Conservation (phyloP, 2,329 filamentous ascomycete genomes). For the Coniochaeta sp. region DNA sequence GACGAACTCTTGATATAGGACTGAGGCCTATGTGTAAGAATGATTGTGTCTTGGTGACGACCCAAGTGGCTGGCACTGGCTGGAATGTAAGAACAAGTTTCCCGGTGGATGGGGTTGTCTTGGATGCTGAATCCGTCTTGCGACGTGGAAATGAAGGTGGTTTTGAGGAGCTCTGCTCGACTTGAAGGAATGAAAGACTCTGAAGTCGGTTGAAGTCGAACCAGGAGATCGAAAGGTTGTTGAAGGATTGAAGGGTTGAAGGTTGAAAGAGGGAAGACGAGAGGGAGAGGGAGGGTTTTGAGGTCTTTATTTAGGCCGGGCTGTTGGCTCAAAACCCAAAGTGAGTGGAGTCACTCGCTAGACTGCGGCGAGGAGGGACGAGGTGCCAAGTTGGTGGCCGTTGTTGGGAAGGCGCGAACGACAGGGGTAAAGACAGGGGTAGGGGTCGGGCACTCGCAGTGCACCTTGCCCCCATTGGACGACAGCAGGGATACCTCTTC, state of each 20-base stretch:
- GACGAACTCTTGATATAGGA: not conserved
- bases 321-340: too few species aligned
- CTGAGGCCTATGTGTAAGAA: not conserved
- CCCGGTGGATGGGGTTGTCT: constrained; percentile 1
- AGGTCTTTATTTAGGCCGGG: too few species aligned
- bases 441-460: too few species aligned
- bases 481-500: too few species aligned
- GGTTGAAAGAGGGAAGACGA: not conserved
- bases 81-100: not conserved
- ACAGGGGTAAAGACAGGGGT: too few species aligned
- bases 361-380: too few species aligned
- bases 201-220: constrained; percentile 1
- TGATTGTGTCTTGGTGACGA: not conserved
- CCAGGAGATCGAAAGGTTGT: too few species aligned
- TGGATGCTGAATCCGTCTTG: not conserved
- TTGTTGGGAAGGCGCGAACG: too few species aligned
- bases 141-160: constrained; percentile 11
- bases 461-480: too few species aligned
- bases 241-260: not conserved
- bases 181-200: constrained; percentile 17
- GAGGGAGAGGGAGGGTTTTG: too few species aligned
- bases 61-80: not conserved
- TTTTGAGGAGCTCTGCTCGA: constrained; percentile 14
- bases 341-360: too few species aligned
- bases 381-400: too few species aligned